Conservation (phyloP, 306 rosid species). For the Coriaria nepalensis region DNA sequence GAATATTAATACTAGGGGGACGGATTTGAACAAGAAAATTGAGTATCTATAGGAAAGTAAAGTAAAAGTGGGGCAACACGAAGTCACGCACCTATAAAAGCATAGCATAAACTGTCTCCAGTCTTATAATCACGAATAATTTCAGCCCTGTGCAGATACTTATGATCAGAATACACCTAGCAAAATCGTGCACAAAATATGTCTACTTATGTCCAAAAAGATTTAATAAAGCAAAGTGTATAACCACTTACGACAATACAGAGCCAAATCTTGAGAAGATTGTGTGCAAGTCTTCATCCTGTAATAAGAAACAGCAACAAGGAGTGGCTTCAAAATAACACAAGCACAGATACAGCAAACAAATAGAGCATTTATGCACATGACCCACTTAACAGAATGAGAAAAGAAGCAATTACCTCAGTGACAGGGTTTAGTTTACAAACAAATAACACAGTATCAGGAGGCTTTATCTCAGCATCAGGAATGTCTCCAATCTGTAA, state of each 20-base stretch:
- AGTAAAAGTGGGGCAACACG: neutral
- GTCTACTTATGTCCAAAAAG: neutral
- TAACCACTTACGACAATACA: conserved; percentile 56
- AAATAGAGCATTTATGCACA: neutral
- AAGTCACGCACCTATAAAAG: conserved; percentile 67
- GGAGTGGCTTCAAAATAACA: too few relatives aligned
- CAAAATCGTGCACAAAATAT: neutral
- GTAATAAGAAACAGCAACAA: conserved; percentile 7
- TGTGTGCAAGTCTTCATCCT: conserved; percentile 93
- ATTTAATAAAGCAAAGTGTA: conserved; percentile 13
- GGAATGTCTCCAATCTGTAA: conserved; percentile 93
- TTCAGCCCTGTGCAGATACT: conserved; percentile 62
- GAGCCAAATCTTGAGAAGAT: conserved; percentile 90
- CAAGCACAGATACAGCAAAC: neutral
- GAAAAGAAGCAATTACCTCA: conserved; percentile 38
- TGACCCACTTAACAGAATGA: neutral
- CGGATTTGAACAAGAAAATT: neutral
- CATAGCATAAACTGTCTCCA: conserved; percentile 92
- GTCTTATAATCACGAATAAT: conserved; percentile 82
- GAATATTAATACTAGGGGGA: too few relatives aligned
- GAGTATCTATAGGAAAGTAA: neutral
- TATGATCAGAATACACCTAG: conserved; percentile 16
- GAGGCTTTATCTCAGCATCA: conserved; percentile 93
- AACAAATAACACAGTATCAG: conserved; percentile 78
- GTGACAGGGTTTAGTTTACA: conserved; percentile 96